Base-by-base conservation (phyloP, 1,139 yeast genomes). In the Debaryomyces sp. region DNA sequence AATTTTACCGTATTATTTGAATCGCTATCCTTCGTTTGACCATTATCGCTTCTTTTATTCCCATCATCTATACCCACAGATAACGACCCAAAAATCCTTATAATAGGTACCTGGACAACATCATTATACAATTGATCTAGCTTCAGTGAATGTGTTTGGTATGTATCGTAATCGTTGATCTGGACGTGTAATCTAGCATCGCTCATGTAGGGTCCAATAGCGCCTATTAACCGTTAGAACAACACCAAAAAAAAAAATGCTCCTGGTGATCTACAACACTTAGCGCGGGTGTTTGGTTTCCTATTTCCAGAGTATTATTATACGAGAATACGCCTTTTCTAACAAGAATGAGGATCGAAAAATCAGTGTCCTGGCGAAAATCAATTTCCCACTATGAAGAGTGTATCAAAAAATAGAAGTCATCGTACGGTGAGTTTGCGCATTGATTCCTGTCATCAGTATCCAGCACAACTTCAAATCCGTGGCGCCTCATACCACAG, bases 11-110 rank as follows among this genome's bases (percentile, higher is more conserved):
- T 51, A 21, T 50, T 49, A 33, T 47, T 41, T 17, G 47, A 45
- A 49, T 51, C 22, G 49, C 47, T 13, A 24, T 26, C 13, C 36
- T 26, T 35, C 32, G 23, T 32, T 22, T 15, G 9, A 44, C 12
- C 46, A 49, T 53, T 18, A 48, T 47, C 22, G 15, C 23, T n/a
- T 32, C 23, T 35, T 33, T 29, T 21, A 24, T 22, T 18, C 43
- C 23, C 35, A 12, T 29, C 18, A 22, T 22, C n/a, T 8, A n/a
- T 12, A 12, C 46, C 51, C 22, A 54, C 75, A 13, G 82, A 61
- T 17, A 79, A 72, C 12, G 82, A 77, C 0, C 97, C 97, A 65
- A 84, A 94, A 0, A 94, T 68, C 44, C 99, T 70, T 2, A 91
- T 70, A 0, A 90, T 72, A 0, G 98, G 98, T 0, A 87, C 92